These are phyloP conservation scores for Wallacemonas rigidus DNA, from an alignment of 208 protist genomes.

Conservation along the genomic window DNA sequence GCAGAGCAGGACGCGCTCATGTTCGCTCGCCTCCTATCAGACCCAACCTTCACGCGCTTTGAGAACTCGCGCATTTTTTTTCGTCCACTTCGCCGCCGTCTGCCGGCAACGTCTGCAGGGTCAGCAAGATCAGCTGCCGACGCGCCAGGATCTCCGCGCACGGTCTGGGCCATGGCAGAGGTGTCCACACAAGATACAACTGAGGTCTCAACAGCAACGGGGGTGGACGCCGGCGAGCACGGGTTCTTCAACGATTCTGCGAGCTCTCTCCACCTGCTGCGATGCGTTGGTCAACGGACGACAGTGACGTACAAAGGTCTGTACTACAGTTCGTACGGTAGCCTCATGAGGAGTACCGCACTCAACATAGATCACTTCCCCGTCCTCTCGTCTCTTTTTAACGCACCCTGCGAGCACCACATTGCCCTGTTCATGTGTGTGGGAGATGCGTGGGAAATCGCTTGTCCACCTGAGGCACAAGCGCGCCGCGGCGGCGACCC, in stretches of 20 bases:
- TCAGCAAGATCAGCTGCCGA: not conserved
- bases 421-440: slow-evolving; percentile 37
- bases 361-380: slow-evolving; percentile 3
- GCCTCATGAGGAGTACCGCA: not conserved
- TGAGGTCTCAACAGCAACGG: too few species aligned
- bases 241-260: not conserved
- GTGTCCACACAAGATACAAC: not conserved
- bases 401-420: slow-evolving; percentile 24
- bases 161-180: not conserved
- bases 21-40: slow-evolving; percentile 21
- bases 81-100: slow-evolving; percentile 27
- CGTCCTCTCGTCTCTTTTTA: not conserved
- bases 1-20: slow-evolving; percentile 21
- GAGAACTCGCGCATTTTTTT: slow-evolving; percentile 37
- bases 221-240: too few species aligned
- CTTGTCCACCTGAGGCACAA: slow-evolving; percentile 29
- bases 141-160: not conserved
- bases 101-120: slow-evolving; percentile 11
- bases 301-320: not conserved
- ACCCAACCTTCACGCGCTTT: slow-evolving; percentile 36
- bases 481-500: slow-evolving; percentile 2
- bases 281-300: not conserved
- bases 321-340: not conserved
- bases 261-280: not conserved
- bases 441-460: slow-evolving; percentile 50